Percentiles rank a stretch among this genome's conserved stretches.
phyloP scores from a whole-genome alignment of 2,329 filamentous ascomycete species.

The Dothideomycetes sp. region DNA sequence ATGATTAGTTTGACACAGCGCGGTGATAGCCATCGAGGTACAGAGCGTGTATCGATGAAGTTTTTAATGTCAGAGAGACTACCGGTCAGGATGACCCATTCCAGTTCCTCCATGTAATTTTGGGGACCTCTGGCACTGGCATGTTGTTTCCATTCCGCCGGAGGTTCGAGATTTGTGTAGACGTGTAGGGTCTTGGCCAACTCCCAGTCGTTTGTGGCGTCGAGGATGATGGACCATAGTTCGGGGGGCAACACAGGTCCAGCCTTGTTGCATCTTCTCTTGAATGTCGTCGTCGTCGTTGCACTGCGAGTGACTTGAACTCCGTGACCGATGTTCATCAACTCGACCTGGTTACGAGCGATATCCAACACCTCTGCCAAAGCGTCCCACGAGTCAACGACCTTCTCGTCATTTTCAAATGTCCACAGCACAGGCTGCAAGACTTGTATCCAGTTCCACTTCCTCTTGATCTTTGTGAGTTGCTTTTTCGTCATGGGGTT shows the following conservation, averaged over 20 bases:
- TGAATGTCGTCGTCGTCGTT: conserved; percentile 15
- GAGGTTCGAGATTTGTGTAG: conserved; percentile 66
- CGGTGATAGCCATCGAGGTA: conserved; percentile 66
- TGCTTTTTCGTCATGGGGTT: conserved; percentile 84
- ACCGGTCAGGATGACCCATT: conserved; percentile 73
- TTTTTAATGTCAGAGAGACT: conserved; percentile 62
- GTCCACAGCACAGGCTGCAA: conserved; percentile 76
- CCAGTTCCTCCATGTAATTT: conserved; percentile 67
- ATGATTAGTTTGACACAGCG: conserved; percentile 82
- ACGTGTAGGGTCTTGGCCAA: conserved; percentile 71
- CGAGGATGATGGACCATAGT: conserved; percentile 81
- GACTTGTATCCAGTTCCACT: conserved; percentile 81
- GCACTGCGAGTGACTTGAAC: conserved; percentile 42
- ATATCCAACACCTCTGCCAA: conserved; percentile 65
- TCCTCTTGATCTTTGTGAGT: conserved; percentile 68
- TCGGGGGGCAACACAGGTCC: conserved; percentile 60
- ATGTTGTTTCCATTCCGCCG: conserved; percentile 61
- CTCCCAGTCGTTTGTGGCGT: conserved; percentile 84
- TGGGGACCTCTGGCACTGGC: conserved; percentile 56
- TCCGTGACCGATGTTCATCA: conserved; percentile 64
- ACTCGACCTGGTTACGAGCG: conserved; percentile 67
- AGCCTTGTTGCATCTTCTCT: conserved; percentile 20
- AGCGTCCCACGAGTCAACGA: conserved; percentile 44
- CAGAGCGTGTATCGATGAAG: conserved; percentile 59
- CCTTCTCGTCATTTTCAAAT: conserved; percentile 51